These are phyloP conservation scores for Ustilago bromivora DNA, from an alignment of 1,284 basidiomycete species.

Conservation along the genomic window DNA sequence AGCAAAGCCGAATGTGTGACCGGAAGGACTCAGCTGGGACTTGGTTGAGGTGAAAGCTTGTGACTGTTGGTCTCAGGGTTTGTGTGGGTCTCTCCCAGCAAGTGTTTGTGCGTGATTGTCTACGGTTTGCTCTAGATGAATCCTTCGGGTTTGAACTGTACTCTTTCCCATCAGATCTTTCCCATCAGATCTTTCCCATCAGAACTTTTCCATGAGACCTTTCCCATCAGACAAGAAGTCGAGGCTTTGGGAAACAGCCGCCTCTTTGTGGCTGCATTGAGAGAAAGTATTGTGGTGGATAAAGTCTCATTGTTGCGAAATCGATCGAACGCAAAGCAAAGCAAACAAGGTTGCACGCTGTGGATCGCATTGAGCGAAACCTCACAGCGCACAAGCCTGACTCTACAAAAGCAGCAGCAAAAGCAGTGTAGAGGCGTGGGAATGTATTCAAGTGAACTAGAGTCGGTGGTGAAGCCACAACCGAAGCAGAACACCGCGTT, in stretches of 20 bases:
- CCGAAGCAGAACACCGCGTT: background rate
- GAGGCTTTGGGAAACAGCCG: background rate
- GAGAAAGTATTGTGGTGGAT: background rate
- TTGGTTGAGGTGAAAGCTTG: background rate
- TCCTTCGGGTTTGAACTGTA: background rate
- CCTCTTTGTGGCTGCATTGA: background rate
- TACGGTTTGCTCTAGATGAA: background rate
- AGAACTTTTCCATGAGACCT: background rate
- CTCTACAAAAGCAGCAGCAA: background rate
- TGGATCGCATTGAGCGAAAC: background rate
- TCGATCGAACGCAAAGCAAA: background rate
- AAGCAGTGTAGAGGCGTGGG: background rate
- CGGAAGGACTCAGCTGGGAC: background rate
- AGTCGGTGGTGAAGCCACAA: background rate
- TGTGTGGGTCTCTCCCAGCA: background rate
- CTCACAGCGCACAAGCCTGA: background rate
- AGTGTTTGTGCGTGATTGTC: background rate
- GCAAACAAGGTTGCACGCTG: background rate
- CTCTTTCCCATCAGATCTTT: no score
- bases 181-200: no score
- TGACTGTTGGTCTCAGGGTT: conserved; percentile 12
- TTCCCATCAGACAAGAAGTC: background rate
- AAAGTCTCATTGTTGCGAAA: background rate
- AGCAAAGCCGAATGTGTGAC: background rate
- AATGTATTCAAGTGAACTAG: background rate